Percentiles rank a stretch among this genome's conserved stretches.
Evolutionary conservation across 1,139 yeast species (phyloP).

Genomic region (Pichia sp.): DNA sequence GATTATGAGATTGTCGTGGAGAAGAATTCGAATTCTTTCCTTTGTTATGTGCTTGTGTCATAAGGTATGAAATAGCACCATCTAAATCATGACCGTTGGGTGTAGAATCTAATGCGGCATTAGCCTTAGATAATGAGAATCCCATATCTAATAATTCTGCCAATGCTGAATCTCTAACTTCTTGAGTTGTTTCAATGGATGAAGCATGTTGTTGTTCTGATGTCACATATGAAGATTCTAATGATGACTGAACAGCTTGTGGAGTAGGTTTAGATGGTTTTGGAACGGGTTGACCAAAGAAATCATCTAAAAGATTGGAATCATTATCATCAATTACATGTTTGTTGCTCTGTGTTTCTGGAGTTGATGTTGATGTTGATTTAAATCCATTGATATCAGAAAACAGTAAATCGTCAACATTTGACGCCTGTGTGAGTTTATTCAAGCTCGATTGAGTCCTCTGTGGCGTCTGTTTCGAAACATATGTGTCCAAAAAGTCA

Average conservation of each 20-base stretch:
- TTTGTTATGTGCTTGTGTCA: constrained; percentile 48
- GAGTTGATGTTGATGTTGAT: constrained; percentile 17
- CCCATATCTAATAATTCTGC: constrained; percentile 81
- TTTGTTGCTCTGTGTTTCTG: background rate
- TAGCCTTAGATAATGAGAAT: constrained; percentile 57
- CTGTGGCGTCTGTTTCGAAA: background rate
- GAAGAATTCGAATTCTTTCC: constrained; percentile 26
- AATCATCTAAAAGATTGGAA: constrained; percentile 19
- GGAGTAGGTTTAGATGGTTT: constrained; percentile 8
- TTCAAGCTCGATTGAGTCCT: background rate
- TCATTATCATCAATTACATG: background rate
- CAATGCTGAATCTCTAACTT: constrained; percentile 43
- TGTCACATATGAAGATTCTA: background rate
- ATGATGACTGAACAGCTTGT: background rate
- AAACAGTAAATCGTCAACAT: constrained; percentile 8
- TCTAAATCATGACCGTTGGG: constrained; percentile 55
- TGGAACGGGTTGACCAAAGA: constrained; percentile 12
- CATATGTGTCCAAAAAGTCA: constrained; percentile 18
- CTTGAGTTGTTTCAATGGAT: background rate
- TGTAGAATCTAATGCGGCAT: constrained; percentile 49
- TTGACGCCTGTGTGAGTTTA: background rate
- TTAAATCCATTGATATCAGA: too few relatives aligned
- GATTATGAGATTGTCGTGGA: background rate
- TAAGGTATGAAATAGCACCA: constrained; percentile 61
- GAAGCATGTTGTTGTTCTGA: background rate